Evolutionary conservation across 768 basidiomycete genomes (phyloP).

Genomic region (Mrakia hoshinonis): DNA sequence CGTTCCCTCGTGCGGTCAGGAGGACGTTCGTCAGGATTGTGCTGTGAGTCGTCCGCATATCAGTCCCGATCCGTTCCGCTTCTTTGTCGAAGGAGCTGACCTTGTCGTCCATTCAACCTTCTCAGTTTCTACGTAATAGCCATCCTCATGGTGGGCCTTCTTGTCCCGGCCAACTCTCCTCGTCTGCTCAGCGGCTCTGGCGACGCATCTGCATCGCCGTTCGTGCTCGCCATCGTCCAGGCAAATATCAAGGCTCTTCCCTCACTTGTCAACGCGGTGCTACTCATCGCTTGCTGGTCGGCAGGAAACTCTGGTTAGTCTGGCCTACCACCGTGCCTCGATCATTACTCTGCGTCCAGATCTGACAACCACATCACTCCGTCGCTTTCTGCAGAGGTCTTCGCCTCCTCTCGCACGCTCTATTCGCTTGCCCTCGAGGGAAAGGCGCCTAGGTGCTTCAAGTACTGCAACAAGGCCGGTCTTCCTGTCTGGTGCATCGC

Average conservation of each 20-base stretch:
- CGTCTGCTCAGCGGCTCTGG: slow-evolving; percentile 30
- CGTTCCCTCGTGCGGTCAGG: slow-evolving; percentile 15
- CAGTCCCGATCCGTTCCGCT: too few species aligned
- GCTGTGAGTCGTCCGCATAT: slow-evolving; percentile 11
- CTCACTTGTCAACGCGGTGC: slow-evolving; percentile 40
- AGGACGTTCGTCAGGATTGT: slow-evolving; percentile 31
- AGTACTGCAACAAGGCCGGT: slow-evolving; percentile 37
- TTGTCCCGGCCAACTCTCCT: slow-evolving; percentile 35
- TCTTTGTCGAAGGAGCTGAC: slow-evolving; percentile 11
- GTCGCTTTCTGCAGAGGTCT: slow-evolving; percentile 35
- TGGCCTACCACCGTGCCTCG: too few species aligned
- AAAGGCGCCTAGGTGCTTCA: slow-evolving; percentile 37
- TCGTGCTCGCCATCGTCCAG: slow-evolving; percentile 29
- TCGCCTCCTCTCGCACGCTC: slow-evolving; percentile 35
- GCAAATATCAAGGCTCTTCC: slow-evolving; percentile 40
- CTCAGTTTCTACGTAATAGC: slow-evolving; percentile 34
- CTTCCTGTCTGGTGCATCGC: slow-evolving; percentile 34
- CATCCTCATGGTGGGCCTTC: slow-evolving; percentile 39
- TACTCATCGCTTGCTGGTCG: slow-evolving; percentile 41
- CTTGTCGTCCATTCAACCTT: too few species aligned
- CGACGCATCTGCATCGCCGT: slow-evolving; percentile 39
- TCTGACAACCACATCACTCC: too few species aligned
- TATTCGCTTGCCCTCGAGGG: slow-evolving; percentile 39
- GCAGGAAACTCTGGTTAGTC: slow-evolving; percentile 35
- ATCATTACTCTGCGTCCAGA: too few species aligned